Evolutionary conservation across 2,329 filamentous ascomycete genomes (phyloP).

Genomic region (Stemphylium beticola): DNA sequence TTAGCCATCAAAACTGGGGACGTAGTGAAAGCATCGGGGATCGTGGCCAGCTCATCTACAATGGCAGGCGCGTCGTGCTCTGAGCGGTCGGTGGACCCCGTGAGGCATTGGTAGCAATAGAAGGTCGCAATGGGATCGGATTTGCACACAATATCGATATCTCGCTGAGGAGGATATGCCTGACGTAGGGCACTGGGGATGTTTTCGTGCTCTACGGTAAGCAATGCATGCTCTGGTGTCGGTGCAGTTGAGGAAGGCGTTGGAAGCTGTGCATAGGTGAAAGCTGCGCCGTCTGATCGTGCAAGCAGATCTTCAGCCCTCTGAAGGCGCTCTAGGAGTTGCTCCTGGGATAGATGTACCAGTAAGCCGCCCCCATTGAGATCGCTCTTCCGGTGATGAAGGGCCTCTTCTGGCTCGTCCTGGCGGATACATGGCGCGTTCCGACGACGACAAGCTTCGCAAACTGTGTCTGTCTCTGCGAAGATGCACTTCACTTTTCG

Average conservation of each 20-base stretch:
- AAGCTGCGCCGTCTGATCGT: not conserved
- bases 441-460: conserved; percentile 21
- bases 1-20: conserved; percentile 44
- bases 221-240: not conserved
- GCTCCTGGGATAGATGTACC: not conserved
- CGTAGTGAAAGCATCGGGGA: conserved; percentile 11
- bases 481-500: conserved; percentile 30
- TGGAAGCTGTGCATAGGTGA: conserved; percentile 2
- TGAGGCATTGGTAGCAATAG: conserved; percentile 16
- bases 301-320: conserved; percentile 13
- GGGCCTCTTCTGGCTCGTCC: conserved; percentile 19
- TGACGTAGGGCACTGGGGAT: conserved; percentile 11
- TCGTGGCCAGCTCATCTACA: conserved; percentile 8
- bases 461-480: conserved; percentile 9
- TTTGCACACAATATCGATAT: conserved; percentile 17
- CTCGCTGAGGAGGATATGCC: conserved; percentile 17
- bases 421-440: conserved; percentile 27
- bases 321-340: conserved; percentile 13
- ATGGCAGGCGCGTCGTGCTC: conserved; percentile 11
- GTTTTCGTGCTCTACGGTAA: conserved; percentile 5
- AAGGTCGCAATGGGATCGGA: conserved; percentile 10
- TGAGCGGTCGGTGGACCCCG: conserved; percentile 6
- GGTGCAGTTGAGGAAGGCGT: not conserved
- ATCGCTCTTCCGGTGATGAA: not conserved
- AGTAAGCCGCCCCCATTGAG: not conserved